Evolutionary conservation across 2,329 filamentous ascomycete genomes (phyloP), one percentile per base, ranked within the genome.

Genomic region (Elsinoe fawcettii): DNA sequence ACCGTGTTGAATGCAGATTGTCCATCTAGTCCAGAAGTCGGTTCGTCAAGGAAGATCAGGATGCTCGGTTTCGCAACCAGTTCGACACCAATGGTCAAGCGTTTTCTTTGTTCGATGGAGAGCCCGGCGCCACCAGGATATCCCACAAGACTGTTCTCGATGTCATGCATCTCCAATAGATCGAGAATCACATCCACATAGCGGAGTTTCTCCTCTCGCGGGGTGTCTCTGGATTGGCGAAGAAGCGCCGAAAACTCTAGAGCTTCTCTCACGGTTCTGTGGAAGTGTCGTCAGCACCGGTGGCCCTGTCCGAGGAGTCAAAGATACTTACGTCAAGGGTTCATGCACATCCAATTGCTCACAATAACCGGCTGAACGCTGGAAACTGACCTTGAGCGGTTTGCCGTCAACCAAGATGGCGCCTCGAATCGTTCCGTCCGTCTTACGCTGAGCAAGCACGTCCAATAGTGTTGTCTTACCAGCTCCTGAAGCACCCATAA

Each of bases 401-500:
- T 64, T 63, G 11, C 75, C 75, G 51, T 77, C 74, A 2, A 77
- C 74, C 1, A 76, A 61, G 44, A 77, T 72, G 55, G 74, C 71
- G 7, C 75, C 75, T 11, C 66, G 65, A 20, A 77, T 72, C 0
- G 74, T 70, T n/a, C 75, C 75, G 47, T 74, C 71, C 5, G 69
- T 71, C 55, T 75, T 75, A 2, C 75, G 70, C 54, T 75, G 74
- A 0, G 76, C 74, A 7, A 73, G 62, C 5, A 68, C 66, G 60
- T 73, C 69, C 7, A 73, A 64, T 0, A 73, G 62, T 11, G 71
- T 73, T 1, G 71, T 73, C 60, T 73, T 73, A 18, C 71, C 71
- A 27, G 73, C 73, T 46, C 87, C 87, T 4, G 86, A 90, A 5
- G 85, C 84, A 37, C 88, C 88, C 86, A 93, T 90, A 1, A 93